Conservation (phyloP, 2,329 filamentous ascomycete species). For the Diaporthe humulicola region DNA sequence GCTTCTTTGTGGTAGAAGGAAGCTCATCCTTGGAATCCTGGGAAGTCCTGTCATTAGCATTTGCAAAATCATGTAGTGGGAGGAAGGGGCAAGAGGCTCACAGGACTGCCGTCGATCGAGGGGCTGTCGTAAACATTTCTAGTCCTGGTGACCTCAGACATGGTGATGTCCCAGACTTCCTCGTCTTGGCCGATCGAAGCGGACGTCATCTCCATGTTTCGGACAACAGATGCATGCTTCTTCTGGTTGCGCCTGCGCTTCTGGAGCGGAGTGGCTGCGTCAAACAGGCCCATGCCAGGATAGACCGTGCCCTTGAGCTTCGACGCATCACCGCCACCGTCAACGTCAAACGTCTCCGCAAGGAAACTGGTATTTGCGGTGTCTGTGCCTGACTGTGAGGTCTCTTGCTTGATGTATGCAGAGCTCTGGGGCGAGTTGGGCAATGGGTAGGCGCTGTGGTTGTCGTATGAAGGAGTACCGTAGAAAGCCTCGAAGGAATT, state of each 20-base stretch:
- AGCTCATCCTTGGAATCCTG: slow-evolving; percentile 41
- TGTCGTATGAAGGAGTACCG: slow-evolving; percentile 17
- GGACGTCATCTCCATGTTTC: slow-evolving; percentile 75
- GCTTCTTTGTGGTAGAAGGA: slow-evolving; percentile 49
- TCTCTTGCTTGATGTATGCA: slow-evolving; percentile 36
- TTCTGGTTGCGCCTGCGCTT: slow-evolving; percentile 83
- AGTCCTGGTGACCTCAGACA: slow-evolving; percentile 62
- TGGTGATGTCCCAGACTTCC: slow-evolving; percentile 69
- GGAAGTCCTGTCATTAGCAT: not conserved
- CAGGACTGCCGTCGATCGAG: slow-evolving; percentile 64
- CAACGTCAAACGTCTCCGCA: slow-evolving; percentile 44
- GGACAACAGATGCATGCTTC: slow-evolving; percentile 79
- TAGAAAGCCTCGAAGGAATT: slow-evolving; percentile 6
- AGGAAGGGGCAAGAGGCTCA: slow-evolving; percentile 48
- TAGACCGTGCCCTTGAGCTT: slow-evolving; percentile 80
- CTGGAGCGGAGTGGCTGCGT: slow-evolving; percentile 81
- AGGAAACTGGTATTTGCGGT: slow-evolving; percentile 9
- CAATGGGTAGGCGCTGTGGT: slow-evolving; percentile 16
- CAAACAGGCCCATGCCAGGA: slow-evolving; percentile 86
- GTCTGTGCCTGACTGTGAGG: slow-evolving; percentile 45
- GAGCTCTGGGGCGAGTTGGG: slow-evolving; percentile 31
- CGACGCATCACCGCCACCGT: slow-evolving; percentile 47
- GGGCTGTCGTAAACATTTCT: slow-evolving; percentile 73
- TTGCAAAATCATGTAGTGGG: not conserved
- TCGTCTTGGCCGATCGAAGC: slow-evolving; percentile 74